Evolutionary conservation across 2,329 filamentous ascomycete species (phyloP).

Genomic region (Cladosporium sp.): DNA sequence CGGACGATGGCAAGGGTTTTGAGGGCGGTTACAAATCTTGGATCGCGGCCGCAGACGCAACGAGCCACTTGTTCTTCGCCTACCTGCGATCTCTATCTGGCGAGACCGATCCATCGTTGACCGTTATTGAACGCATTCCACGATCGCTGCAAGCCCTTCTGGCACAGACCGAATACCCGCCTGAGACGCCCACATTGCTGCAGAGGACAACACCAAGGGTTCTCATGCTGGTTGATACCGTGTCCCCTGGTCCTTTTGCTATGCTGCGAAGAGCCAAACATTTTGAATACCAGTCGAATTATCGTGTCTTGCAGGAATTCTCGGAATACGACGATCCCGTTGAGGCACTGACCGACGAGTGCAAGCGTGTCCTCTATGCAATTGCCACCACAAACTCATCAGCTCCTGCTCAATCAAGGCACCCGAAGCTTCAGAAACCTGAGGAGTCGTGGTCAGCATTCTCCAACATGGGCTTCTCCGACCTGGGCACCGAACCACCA

Average conservation of each 20-base stretch:
- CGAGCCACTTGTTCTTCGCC: slow-evolving; percentile 96
- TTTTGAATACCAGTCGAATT: slow-evolving; percentile 91
- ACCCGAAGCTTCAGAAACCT: slow-evolving; percentile 40
- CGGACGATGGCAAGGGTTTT: slow-evolving; percentile 84
- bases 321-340: slow-evolving; percentile 88
- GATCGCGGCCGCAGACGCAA: slow-evolving; percentile 88
- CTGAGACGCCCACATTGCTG: slow-evolving; percentile 72
- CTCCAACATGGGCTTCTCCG: slow-evolving; percentile 89
- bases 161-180: slow-evolving; percentile 91
- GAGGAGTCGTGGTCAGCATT: slow-evolving; percentile 97
- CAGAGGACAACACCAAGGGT: slow-evolving; percentile 83
- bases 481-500: slow-evolving; percentile 47
- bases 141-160: slow-evolving; percentile 88
- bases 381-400: slow-evolving; percentile 90
- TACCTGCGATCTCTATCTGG: slow-evolving; percentile 89
- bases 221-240: slow-evolving; percentile 92
- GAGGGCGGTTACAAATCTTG: slow-evolving; percentile 91
- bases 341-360: slow-evolving; percentile 87
- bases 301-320: slow-evolving; percentile 79
- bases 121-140: slow-evolving; percentile 81
- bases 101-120: slow-evolving; percentile 66
- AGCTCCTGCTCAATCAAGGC: slow-evolving; percentile 48
- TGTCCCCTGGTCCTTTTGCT: slow-evolving; percentile 92
- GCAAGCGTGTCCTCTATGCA: slow-evolving; percentile 81
- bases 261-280: slow-evolving; percentile 87